Percentiles rank a stretch among this genome's conserved stretches.
Evolutionary conservation across 139 green algal genomes (phyloP).

Genomic region (Tetratostichococcus sp.): DNA sequence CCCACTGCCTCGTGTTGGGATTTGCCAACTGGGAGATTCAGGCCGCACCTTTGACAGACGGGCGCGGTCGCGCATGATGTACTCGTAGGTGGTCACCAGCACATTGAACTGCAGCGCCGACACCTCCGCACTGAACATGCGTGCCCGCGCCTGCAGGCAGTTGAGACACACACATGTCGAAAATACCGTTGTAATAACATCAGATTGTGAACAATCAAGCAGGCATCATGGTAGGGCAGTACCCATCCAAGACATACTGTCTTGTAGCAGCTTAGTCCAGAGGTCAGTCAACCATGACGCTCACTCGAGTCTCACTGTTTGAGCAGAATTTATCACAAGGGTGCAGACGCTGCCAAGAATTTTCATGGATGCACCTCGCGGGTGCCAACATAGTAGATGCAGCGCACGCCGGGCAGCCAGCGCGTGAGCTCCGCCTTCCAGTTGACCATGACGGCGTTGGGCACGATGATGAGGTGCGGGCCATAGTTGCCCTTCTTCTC

Average conservation of each 20-base stretch:
- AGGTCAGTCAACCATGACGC: too few relatives aligned
- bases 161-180: too few relatives aligned
- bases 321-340: too few relatives aligned
- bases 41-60: constrained; percentile 55
- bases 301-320: too few relatives aligned
- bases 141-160: constrained; percentile 45
- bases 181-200: too few relatives aligned
- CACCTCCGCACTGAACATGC: constrained; percentile 59
- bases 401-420: constrained; percentile 80
- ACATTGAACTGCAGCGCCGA: constrained; percentile 87
- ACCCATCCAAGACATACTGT: too few relatives aligned
- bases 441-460: constrained; percentile 97
- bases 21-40: neutral
- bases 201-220: too few relatives aligned
- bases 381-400: constrained; percentile 71
- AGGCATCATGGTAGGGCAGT: too few relatives aligned
- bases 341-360: too few relatives aligned
- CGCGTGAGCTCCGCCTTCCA: constrained; percentile 89
- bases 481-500: constrained; percentile 92
- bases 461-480: constrained; percentile 97
- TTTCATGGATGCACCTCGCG: neutral
- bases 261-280: too few relatives aligned
- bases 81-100: constrained; percentile 97
- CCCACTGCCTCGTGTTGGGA: too few relatives aligned
- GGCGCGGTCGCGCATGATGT: constrained; percentile 87